These are phyloP conservation scores for Pecoramyces ruminantium DNA, from an alignment of 192 early-diverging fungal species.

Conservation along the genomic window DNA sequence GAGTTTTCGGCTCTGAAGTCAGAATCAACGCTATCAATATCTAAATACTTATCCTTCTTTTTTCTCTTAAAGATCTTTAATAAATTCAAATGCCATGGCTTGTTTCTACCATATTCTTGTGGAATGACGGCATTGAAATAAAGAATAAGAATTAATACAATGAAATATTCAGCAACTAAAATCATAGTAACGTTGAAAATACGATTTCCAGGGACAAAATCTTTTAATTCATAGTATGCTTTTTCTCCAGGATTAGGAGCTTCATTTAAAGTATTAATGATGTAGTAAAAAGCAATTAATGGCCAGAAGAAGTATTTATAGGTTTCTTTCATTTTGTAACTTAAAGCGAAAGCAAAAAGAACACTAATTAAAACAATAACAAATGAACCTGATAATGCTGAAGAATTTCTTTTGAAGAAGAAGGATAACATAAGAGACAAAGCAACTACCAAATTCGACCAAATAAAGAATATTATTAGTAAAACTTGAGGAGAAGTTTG, in stretches of 20 bases:
- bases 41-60: too few relatives aligned
- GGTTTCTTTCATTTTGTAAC: too few relatives aligned
- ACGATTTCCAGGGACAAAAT: too few relatives aligned
- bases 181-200: slow-evolving; percentile 30
- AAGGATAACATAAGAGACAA: neutral
- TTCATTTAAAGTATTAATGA: too few relatives aligned
- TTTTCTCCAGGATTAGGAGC: too few relatives aligned
- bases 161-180: slow-evolving; percentile 25
- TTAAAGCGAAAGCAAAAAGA: too few relatives aligned
- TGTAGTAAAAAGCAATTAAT: too few relatives aligned
- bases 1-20: too few relatives aligned
- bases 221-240: too few relatives aligned
- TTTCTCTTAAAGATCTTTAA: too few relatives aligned
- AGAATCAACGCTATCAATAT: too few relatives aligned
- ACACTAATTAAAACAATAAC: neutral
- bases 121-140: slow-evolving; percentile 14
- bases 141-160: slow-evolving; percentile 21
- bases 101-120: slow-evolving; percentile 41
- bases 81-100: slow-evolving; percentile 38
- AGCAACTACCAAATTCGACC: neutral
- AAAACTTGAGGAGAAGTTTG: slow-evolving; percentile 26
- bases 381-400: neutral
- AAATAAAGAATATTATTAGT: neutral
- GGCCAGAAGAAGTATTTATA: too few relatives aligned
- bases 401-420: neutral